Evolutionary conservation across 1,284 basidiomycete species (phyloP), one percentile per base, ranked within the genome.

Genomic region (Cutaneotrichosporon arboriforme): DNA sequence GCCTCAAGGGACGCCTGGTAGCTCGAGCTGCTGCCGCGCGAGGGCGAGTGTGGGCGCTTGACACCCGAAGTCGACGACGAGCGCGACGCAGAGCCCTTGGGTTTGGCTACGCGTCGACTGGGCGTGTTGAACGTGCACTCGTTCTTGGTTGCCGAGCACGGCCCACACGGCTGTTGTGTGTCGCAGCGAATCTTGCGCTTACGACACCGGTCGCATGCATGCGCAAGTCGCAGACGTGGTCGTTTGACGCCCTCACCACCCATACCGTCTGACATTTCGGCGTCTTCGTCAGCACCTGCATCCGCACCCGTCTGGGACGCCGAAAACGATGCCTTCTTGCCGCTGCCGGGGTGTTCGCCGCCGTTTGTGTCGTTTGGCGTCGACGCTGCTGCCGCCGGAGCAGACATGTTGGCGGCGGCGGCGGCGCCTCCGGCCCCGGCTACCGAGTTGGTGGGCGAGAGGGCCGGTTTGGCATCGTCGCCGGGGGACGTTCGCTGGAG

Each of bases 71-170:
- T 39, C 14, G 55, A 50, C n/a, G 57, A 52, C 8, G 53, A 53
- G 15, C 49, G 54, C 26, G 41, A 46, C 15, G 43, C 56, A n/a
- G 42, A 46, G 36, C 49, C 34, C 58, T 70, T 73, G 4, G 71
- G 68, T 51, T 75, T 75, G 4, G 65, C 65, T 14, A 66, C 63
- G 13, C 73, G 51, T 22, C 73, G 55, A 8, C 72, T 72, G 8
- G 75, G 75, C 4, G 73, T 76, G 55, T 76, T 70, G 60, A 77
- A 77, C 1, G 75, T 77, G 58, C 75, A 75, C 31, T 68, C 65
- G 52, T 71, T 73, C 58, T 67, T 65, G 13, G 70, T 69, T 22
- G 69, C 69, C 43, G 69, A 69, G 57, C 75, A 77, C 14, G 75
- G 75, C 26, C 68, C 72, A 50, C 75, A 77, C 0, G 75, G 75